phyloP scores from a whole-genome alignment of 148 eudicot genomes.

The Cornus controversa region DNA sequence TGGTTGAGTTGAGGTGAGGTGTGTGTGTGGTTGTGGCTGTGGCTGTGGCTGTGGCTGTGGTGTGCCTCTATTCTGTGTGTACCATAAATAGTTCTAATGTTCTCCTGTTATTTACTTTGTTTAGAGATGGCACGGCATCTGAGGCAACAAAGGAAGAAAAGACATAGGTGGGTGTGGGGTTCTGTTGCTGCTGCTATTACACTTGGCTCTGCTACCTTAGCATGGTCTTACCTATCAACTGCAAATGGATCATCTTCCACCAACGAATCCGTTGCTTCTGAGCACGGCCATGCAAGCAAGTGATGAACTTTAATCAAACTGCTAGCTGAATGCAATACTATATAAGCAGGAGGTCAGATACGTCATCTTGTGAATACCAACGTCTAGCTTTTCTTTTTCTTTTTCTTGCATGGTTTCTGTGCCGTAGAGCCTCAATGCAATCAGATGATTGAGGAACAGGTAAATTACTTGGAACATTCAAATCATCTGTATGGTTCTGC shows the following conservation, averaged over 20 bases:
- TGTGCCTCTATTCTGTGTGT: no score
- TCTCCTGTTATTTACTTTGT: slow-evolving; percentile 2
- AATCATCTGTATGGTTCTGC: not conserved
- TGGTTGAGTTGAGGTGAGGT: no score
- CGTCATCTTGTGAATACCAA: slow-evolving; percentile 30
- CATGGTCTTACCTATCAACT: slow-evolving; percentile 70
- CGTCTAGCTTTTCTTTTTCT: slow-evolving; percentile 14
- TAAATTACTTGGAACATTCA: not conserved
- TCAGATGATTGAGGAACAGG: not conserved
- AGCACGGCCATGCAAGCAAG: slow-evolving; percentile 25
- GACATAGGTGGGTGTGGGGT: slow-evolving; percentile 84
- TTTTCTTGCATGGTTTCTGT: slow-evolving; percentile 23
- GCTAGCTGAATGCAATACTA: slow-evolving; percentile 24
- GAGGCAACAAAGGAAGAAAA: slow-evolving; percentile 72
- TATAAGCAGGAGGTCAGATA: slow-evolving; percentile 16
- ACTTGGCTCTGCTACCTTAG: slow-evolving; percentile 65
- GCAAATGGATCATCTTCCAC: slow-evolving; percentile 51
- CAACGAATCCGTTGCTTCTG: slow-evolving; percentile 21
- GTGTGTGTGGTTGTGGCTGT: no score
- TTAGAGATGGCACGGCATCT: slow-evolving; percentile 68
- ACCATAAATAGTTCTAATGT: not conserved
- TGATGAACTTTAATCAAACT: slow-evolving; percentile 26
- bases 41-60: no score
- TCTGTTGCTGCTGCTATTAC: slow-evolving; percentile 63
- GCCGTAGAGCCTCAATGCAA: not conserved